These are phyloP conservation scores for Pluteus cervinus DNA, from an alignment of 768 basidiomycete species.

Conservation along the genomic window DNA sequence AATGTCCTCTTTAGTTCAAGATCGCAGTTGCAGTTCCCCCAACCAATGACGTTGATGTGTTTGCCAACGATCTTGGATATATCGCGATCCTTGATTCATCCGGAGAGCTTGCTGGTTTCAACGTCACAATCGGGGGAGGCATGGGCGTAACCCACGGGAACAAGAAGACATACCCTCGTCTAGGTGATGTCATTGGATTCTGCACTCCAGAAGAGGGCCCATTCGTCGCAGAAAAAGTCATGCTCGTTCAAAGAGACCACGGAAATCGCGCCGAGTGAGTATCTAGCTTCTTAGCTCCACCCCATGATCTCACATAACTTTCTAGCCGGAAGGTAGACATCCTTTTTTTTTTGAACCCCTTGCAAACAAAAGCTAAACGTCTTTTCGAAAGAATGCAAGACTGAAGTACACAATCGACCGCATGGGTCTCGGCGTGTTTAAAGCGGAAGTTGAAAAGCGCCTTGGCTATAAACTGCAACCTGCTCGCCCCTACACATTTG, in stretches of 20 bases:
- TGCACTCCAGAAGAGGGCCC: constrained; percentile 83
- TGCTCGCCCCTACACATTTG: constrained; percentile 73
- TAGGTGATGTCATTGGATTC: constrained; percentile 87
- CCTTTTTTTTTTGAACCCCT: background rate
- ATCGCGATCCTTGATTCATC: constrained; percentile 82
- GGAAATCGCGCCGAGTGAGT: constrained; percentile 92
- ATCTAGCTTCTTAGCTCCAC: background rate
- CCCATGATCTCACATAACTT: constrained; percentile 1
- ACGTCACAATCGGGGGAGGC: constrained; percentile 90
- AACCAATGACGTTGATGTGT: constrained; percentile 93
- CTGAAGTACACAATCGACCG: constrained; percentile 97
- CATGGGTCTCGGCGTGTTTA: constrained; percentile 85
- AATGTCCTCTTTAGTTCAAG: constrained; percentile 67
- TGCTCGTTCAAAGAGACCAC: constrained; percentile 91
- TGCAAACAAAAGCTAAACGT: constrained; percentile 12
- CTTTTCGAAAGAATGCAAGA: constrained; percentile 63
- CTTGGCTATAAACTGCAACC: constrained; percentile 76
- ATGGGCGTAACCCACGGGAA: constrained; percentile 99
- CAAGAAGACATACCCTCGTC: constrained; percentile 97
- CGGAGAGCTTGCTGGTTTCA: constrained; percentile 85
- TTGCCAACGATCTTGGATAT: constrained; percentile 93
- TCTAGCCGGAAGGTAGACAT: constrained; percentile 48
- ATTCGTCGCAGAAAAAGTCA: constrained; percentile 85
- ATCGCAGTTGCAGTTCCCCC: constrained; percentile 95
- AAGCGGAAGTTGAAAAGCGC: constrained; percentile 82